Conservation (phyloP, 106 monocot genomes). For the Dendrobium catenatum region DNA sequence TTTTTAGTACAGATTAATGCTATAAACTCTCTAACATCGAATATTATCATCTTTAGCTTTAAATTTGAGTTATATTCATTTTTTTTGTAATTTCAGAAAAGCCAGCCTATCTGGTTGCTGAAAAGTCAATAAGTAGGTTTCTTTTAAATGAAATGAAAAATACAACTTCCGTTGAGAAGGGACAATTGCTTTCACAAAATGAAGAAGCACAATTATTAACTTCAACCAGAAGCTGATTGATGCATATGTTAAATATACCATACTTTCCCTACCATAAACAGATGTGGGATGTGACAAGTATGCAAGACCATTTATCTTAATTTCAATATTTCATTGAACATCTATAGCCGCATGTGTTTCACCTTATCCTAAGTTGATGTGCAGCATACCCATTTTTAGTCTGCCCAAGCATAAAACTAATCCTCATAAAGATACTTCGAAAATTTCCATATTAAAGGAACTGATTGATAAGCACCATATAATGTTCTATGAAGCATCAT, state of each 20-base stretch:
- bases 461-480: neutral
- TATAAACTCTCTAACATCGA: too few relatives aligned
- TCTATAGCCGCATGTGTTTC: neutral
- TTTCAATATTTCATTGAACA: neutral
- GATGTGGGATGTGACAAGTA: neutral
- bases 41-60: too few relatives aligned
- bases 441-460: neutral
- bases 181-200: too few relatives aligned
- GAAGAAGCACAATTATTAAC: too few relatives aligned
- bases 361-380: neutral
- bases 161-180: too few relatives aligned
- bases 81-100: neutral
- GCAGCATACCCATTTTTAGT: neutral
- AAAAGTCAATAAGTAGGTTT: too few relatives aligned
- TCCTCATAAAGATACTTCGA: neutral
- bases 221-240: too few relatives aligned
- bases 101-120: neutral
- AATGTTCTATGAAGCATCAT: neutral
- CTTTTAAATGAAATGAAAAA: too few relatives aligned
- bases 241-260: too few relatives aligned
- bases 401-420: neutral
- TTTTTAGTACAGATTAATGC: too few relatives aligned
- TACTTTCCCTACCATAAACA: too few relatives aligned
- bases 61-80: too few relatives aligned
- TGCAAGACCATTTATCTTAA: neutral